These are phyloP conservation scores for Chenopodium berlandieri DNA, from an alignment of 148 eudicot species.

Conservation along the genomic window DNA sequence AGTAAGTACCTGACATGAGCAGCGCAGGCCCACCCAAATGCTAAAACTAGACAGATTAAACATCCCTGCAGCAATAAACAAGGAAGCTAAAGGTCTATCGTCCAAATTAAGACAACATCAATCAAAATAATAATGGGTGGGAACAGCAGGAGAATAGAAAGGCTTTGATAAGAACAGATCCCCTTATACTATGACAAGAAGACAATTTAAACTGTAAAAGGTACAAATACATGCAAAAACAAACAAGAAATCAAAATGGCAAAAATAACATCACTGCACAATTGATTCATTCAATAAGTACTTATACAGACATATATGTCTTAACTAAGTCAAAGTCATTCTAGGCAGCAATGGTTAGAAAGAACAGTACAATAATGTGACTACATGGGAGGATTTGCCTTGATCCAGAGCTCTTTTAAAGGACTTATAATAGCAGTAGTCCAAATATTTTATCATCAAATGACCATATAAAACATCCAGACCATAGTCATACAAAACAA, in stretches of 20 bases:
- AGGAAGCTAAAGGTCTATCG: neutral
- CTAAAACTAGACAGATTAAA: conserved; percentile 68
- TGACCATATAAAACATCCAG: neutral
- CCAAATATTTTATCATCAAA: neutral
- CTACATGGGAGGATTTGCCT: neutral
- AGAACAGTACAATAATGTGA: no score
- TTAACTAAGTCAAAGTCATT: neutral
- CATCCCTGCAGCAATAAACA: conserved; percentile 57
- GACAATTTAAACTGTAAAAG: neutral
- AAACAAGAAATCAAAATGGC: neutral
- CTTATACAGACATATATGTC: neutral
- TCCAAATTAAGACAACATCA: no score
- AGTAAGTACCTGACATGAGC: conserved; percentile 76
- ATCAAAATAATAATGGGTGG: no score
- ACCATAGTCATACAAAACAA: neutral
- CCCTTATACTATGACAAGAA: neutral
- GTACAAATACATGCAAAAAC: neutral
- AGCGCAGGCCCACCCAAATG: conserved; percentile 82
- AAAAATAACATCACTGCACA: neutral
- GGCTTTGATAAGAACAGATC: neutral
- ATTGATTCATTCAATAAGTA: neutral
- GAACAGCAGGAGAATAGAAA: neutral
- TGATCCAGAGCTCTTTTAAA: neutral
- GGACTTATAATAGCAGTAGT: neutral
- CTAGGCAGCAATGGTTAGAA: neutral